Evolutionary conservation across 805 yeast species (phyloP).

Genomic region (Pichia manshurica): DNA sequence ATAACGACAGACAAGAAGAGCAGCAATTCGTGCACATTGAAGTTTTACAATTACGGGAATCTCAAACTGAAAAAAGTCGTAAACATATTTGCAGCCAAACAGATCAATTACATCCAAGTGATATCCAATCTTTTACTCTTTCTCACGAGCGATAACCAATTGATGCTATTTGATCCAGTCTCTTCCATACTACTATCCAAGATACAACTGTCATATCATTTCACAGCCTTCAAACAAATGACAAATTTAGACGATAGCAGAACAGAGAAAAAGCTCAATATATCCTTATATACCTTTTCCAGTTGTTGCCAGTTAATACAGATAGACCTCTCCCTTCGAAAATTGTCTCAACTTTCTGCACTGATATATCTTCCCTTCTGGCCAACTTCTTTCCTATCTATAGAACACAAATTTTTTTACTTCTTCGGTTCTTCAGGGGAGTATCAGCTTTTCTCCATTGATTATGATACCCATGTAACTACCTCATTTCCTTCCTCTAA

Average conservation of each 20-base stretch:
- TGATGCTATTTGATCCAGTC: constrained; percentile 6
- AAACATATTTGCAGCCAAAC: not conserved
- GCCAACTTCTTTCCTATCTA: constrained; percentile 21
- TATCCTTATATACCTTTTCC: not conserved
- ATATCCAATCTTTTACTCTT: not conserved
- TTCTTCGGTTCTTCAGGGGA: constrained; percentile 15
- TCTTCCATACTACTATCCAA: constrained; percentile 1
- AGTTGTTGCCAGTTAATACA: constrained; percentile 5
- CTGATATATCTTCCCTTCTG: constrained; percentile 19
- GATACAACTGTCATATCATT: constrained; percentile 2
- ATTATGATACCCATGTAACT: not conserved
- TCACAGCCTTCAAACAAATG: constrained; percentile 5
- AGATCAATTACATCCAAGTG: not conserved
- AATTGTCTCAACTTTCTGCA: constrained; percentile 5
- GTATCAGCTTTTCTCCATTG: not conserved
- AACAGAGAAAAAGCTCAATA: not conserved
- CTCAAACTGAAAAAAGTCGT: not conserved
- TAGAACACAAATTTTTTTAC: constrained; percentile 16
- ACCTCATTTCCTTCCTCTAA: not conserved
- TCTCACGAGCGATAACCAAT: not conserved
- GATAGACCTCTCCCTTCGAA: not conserved
- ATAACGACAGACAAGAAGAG: not conserved
- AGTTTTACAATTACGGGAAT: not conserved
- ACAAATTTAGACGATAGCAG: not conserved
- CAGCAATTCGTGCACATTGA: not conserved